These are phyloP conservation scores for Cyberlindnera euphorbiae DNA, from an alignment of 805 yeast species.

Conservation along the genomic window DNA sequence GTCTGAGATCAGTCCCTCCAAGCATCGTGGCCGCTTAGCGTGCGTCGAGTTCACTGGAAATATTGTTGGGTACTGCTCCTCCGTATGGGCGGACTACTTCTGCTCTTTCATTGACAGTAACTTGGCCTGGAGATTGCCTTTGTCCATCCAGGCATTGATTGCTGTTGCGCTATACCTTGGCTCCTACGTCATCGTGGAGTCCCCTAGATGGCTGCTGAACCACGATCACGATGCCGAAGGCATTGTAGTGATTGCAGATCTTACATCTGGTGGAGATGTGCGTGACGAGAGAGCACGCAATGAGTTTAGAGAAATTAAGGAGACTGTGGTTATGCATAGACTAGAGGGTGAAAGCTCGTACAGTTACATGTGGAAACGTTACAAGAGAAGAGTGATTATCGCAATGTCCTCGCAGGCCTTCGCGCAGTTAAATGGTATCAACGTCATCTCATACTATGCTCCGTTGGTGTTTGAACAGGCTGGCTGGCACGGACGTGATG, in stretches of 20 bases:
- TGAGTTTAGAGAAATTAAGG: slow-evolving; percentile 80
- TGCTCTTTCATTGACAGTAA: slow-evolving; percentile 61
- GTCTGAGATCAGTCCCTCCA: slow-evolving; percentile 83
- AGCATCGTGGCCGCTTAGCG: slow-evolving; percentile 78
- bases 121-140: slow-evolving; percentile 74
- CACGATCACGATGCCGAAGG: slow-evolving; percentile 81
- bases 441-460: slow-evolving; percentile 88
- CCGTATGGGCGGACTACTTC: slow-evolving; percentile 84
- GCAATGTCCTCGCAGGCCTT: slow-evolving; percentile 90
- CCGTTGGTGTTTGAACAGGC: slow-evolving; percentile 93
- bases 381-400: slow-evolving; percentile 71
- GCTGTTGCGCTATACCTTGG: slow-evolving; percentile 68
- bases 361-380: slow-evolving; percentile 68
- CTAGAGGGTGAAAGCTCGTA: slow-evolving; percentile 78
- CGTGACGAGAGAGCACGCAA: slow-evolving; percentile 61
- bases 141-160: slow-evolving; percentile 69
- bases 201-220: slow-evolving; percentile 87
- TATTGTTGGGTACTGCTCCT: slow-evolving; percentile 71
- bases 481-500: slow-evolving; percentile 87
- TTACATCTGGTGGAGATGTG: slow-evolving; percentile 74
- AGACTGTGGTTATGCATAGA: slow-evolving; percentile 67
- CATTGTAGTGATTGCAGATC: slow-evolving; percentile 74
- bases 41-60: slow-evolving; percentile 88
- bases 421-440: slow-evolving; percentile 92
- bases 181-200: slow-evolving; percentile 74